Percentiles rank a stretch among this genome's conserved stretches.
Evolutionary conservation across 441 rosid genomes (phyloP).

Genomic region (Adansonia gregorii): DNA sequence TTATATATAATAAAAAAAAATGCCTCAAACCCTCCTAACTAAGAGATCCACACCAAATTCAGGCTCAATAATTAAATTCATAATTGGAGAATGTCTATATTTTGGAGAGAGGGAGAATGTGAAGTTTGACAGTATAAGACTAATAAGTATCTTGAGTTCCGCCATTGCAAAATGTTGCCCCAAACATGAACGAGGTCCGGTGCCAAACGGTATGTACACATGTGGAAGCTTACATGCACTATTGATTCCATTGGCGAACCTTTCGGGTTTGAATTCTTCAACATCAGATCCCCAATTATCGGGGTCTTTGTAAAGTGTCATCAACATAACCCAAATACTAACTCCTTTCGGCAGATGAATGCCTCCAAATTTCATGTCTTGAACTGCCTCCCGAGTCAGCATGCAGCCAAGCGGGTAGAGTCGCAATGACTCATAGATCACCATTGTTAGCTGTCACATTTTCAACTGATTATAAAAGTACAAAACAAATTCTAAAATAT

Average conservation of each 20-base stretch:
- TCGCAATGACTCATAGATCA: constrained; percentile 3
- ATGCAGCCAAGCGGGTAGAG: constrained; percentile 12
- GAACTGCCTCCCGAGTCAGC: constrained; percentile 8
- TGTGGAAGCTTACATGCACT: constrained; percentile 5
- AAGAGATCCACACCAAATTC: constrained; percentile 16
- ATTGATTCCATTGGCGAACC: constrained; percentile 13
- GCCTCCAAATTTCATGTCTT: constrained; percentile 9
- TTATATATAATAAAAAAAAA: neutral
- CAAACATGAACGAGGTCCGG: constrained; percentile 15
- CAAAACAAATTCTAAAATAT: neutral
- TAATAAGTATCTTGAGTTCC: constrained; percentile 5
- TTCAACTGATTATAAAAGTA: neutral
- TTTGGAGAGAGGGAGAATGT: neutral
- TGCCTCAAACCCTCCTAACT: neutral
- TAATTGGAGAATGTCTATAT: neutral
- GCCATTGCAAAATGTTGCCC: constrained; percentile 13
- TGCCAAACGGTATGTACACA: constrained; percentile 17
- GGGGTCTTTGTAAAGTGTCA: constrained; percentile 16
- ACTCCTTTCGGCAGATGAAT: constrained; percentile 10
- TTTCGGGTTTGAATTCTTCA: neutral
- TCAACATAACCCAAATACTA: constrained; percentile 5
- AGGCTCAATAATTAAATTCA: constrained; percentile 12
- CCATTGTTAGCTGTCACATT: constrained; percentile 10
- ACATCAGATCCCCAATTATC: constrained; percentile 7
- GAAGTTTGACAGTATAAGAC: constrained; percentile 7